phyloP scores from a whole-genome alignment of 306 rosid species.

The Malus orientalis region DNA sequence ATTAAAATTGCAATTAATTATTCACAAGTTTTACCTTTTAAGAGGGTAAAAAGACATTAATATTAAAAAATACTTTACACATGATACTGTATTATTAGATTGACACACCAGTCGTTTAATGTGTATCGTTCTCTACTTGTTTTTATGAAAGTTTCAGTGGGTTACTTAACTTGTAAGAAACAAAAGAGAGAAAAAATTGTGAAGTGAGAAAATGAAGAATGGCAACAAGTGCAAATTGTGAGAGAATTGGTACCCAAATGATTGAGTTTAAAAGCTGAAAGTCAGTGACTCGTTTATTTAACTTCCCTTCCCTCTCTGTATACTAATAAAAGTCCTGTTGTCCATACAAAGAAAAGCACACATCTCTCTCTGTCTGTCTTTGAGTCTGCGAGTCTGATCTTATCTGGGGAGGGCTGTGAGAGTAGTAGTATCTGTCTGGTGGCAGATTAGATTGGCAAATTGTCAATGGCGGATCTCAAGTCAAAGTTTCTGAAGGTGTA shows the following conservation, averaged over 20 bases:
- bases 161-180: not conserved
- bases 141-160: not conserved
- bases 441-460: no score
- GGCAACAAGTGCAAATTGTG: slow-evolving; percentile 2
- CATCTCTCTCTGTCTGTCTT: not conserved
- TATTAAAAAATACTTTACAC: no score
- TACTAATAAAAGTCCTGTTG: not conserved
- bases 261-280: not conserved
- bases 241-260: not conserved
- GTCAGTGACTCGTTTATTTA: not conserved
- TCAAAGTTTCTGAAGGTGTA: slow-evolving; percentile 63
- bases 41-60: no score
- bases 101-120: no score
- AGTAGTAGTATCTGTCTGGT: no score
- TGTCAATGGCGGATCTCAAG: slow-evolving; percentile 61
- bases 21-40: no score
- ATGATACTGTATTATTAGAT: no score
- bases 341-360: not conserved
- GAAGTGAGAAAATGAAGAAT: not conserved
- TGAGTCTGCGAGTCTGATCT: not conserved
- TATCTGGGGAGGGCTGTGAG: not conserved
- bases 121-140: not conserved
- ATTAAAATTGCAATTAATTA: no score
- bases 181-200: not conserved
- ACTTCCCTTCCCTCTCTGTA: not conserved